A percentile compares a stretch with the other conserved stretches of the same genome.
Evolutionary conservation across 176 grass and related monocot species (phyloP).

Genomic region (Otatea glauca): DNA sequence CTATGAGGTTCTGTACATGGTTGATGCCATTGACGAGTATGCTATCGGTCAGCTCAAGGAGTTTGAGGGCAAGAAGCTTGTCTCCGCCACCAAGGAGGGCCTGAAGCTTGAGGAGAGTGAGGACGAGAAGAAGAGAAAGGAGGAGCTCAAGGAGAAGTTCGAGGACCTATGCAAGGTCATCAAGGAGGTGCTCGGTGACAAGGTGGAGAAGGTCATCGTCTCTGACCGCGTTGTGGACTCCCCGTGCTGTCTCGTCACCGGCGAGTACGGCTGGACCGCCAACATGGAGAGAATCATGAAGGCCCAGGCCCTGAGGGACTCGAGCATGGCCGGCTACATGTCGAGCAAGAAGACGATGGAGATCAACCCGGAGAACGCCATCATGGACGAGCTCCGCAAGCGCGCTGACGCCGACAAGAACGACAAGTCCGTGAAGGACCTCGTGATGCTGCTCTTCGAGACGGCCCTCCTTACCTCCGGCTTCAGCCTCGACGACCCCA

Average conservation of each 20-base stretch:
- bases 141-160: slow-evolving; percentile 78
- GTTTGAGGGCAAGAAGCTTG: neutral
- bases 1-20: neutral
- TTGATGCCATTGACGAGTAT: neutral
- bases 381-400: slow-evolving; percentile 89
- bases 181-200: slow-evolving; percentile 89
- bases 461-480: slow-evolving; percentile 85
- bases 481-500: slow-evolving; percentile 87
- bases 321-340: slow-evolving; percentile 88
- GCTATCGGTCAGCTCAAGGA: neutral
- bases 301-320: slow-evolving; percentile 84
- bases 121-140: too few relatives aligned
- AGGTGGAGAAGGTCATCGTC: slow-evolving; percentile 82
- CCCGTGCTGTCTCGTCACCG: slow-evolving; percentile 85
- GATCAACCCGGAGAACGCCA: slow-evolving; percentile 90
- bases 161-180: slow-evolving; percentile 91
- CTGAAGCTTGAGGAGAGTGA: neutral
- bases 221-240: slow-evolving; percentile 91
- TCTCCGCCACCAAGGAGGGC: neutral
- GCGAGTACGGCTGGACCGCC: slow-evolving; percentile 83
- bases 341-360: slow-evolving; percentile 91
- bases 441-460: slow-evolving; percentile 80
- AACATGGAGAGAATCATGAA: slow-evolving; percentile 99
- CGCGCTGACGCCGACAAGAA: slow-evolving; percentile 79
- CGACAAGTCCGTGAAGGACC: slow-evolving; percentile 90